Evolutionary conservation across 441 rosid genomes (phyloP).

Genomic region (Geranium incanum): DNA sequence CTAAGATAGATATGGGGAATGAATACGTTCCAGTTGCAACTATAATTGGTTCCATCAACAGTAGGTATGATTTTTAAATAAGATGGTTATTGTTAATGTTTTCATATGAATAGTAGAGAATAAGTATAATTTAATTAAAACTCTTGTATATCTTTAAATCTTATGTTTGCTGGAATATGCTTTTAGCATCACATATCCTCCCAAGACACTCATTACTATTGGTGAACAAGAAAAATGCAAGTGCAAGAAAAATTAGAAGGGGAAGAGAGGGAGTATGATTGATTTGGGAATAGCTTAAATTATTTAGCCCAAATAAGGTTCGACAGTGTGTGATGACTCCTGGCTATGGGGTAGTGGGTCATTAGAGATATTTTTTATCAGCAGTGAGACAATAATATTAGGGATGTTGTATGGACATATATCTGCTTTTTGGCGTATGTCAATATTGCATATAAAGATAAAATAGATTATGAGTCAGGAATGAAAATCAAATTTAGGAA

Average conservation of each 20-base stretch:
- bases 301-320: not conserved
- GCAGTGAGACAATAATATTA: too few species aligned
- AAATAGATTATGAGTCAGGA: too few species aligned
- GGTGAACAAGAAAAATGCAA: not conserved
- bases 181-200: not conserved
- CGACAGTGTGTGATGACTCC: not conserved
- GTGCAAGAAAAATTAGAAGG: not conserved
- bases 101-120: not conserved
- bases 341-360: not conserved
- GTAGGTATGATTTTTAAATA: conserved; percentile 43
- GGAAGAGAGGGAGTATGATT: not conserved
- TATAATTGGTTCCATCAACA: conserved; percentile 56
- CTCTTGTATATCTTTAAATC: not conserved
- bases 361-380: not conserved
- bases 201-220: not conserved
- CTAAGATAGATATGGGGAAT: conserved; percentile 56
- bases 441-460: not conserved
- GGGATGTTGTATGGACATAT: not conserved
- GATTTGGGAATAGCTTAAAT: not conserved
- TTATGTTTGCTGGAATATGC: not conserved
- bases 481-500: not conserved
- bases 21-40: conserved; percentile 81
- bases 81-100: not conserved
- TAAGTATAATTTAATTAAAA: not conserved
- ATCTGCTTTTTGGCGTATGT: not conserved